A percentile compares a stretch with the other conserved stretches of the same genome.
Evolutionary conservation across 2,329 filamentous ascomycete species (phyloP).

Genomic region (Epichloe baconii): DNA sequence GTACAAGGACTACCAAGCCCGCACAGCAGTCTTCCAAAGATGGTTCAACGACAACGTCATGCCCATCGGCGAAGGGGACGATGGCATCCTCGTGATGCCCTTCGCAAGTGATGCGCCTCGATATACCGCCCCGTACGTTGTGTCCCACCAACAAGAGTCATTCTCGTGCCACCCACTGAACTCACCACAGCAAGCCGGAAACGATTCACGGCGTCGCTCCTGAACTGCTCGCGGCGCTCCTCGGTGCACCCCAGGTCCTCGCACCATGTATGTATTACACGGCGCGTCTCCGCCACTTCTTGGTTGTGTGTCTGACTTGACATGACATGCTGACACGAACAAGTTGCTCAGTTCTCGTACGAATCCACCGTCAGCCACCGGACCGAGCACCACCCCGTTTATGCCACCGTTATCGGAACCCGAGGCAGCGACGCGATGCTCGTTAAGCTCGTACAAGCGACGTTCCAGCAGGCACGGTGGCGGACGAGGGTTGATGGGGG

Average conservation of each 20-base stretch:
- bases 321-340: not conserved
- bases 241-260: conserved; percentile 19
- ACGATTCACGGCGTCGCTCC: conserved; percentile 14
- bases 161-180: not conserved
- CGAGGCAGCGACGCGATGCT: conserved; percentile 14
- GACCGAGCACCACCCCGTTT: conserved; percentile 19
- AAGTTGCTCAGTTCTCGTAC: conserved; percentile 21
- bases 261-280: conserved; percentile 19
- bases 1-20: conserved; percentile 11
- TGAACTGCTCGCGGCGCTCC: conserved; percentile 15
- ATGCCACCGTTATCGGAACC: conserved; percentile 17
- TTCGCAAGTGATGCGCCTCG: conserved; percentile 6
- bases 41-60: conserved; percentile 21
- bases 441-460: conserved; percentile 16
- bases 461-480: conserved; percentile 16
- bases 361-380: conserved; percentile 15
- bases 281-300: too few species aligned
- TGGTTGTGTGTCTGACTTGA: too few species aligned
- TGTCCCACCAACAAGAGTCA: not conserved
- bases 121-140: conserved; percentile 8
- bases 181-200: not conserved
- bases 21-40: conserved; percentile 15
- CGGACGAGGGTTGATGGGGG: conserved; percentile 17
- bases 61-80: conserved; percentile 6
- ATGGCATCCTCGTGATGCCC: conserved; percentile 15